Conservation (phyloP, 208 protist species). For the Acanthamoeba triangularis region DNA sequence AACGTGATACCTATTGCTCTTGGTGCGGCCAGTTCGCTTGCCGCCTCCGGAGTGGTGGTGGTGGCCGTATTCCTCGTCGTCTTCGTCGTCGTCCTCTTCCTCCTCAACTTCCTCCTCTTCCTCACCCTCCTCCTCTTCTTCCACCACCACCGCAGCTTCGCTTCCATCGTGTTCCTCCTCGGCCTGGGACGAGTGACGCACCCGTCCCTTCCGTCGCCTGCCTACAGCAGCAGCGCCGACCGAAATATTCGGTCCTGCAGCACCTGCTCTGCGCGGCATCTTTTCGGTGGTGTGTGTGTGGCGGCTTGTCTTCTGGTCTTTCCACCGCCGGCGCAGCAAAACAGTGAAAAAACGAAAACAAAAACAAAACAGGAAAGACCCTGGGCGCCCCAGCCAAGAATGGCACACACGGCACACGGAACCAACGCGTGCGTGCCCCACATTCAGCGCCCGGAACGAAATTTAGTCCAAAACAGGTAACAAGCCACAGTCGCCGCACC, state of each 20-base stretch:
- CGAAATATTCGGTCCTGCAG: constrained; percentile 10
- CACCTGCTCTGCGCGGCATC: not conserved
- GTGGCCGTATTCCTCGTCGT: not conserved
- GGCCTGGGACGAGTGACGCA: not conserved
- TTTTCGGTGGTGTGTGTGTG: not conserved
- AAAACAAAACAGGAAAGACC: no score
- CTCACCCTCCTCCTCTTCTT: not conserved
- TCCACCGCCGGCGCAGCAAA: no score
- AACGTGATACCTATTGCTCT: constrained; percentile 2
- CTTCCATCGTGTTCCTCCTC: not conserved
- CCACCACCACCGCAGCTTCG: not conserved
- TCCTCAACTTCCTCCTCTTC: not conserved
- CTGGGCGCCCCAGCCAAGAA: not conserved
- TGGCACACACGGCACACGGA: not conserved
- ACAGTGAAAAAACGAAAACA: no score
- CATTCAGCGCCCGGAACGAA: not conserved
- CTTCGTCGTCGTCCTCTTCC: not conserved
- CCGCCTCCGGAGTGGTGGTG: not conserved
- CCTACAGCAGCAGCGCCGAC: not conserved
- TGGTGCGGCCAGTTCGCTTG: not conserved
- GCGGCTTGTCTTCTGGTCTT: not conserved
- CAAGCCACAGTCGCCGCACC: no score
- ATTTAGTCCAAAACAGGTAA: not conserved
- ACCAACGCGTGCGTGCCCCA: not conserved
- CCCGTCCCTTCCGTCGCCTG: not conserved